Percentiles rank a stretch among this genome's conserved stretches.
These are phyloP conservation scores for Ophiostoma quercus DNA, from an alignment of 2,329 filamentous ascomycete genomes.

Conservation along the genomic window DNA sequence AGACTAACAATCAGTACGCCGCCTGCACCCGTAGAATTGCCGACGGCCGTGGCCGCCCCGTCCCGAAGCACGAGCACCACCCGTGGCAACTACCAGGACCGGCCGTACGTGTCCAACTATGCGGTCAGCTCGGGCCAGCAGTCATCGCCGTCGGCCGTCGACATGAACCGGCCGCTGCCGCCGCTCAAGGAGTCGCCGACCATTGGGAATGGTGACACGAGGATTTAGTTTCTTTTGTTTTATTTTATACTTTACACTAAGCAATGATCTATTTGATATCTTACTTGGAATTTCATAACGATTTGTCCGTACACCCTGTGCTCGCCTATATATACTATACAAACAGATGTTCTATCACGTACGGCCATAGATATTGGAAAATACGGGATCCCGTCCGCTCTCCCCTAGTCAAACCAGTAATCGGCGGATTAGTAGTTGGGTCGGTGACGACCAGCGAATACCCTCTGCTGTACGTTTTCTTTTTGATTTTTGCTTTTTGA, in stretches of 20 bases:
- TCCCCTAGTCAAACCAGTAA: slow-evolving; percentile 6
- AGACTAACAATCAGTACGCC: neutral
- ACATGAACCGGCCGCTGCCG: neutral
- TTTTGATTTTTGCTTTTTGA: neutral
- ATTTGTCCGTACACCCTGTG: no score
- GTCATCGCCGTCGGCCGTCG: neutral
- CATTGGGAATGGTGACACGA: neutral
- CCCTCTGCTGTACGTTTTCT: slow-evolving; percentile 4
- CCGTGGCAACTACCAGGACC: neutral
- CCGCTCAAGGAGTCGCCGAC: neutral
- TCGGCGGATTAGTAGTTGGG: slow-evolving; percentile 9
- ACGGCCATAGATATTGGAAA: slow-evolving; percentile 9
- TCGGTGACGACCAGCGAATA: slow-evolving; percentile 11
- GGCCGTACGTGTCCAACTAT: neutral
- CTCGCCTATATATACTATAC: neutral
- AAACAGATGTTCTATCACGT: neutral
- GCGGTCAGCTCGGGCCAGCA: neutral
- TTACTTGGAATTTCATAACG: no score
- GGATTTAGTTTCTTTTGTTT: neutral
- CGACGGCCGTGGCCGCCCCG: slow-evolving; percentile 28
- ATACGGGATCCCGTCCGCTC: slow-evolving; percentile 10
- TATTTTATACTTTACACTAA: neutral
- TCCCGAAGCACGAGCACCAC: neutral
- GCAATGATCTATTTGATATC: neutral
- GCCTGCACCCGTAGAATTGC: slow-evolving; percentile 35